Evolutionary conservation across 441 rosid species (phyloP).

Genomic region (Dalechampia spathulata): DNA sequence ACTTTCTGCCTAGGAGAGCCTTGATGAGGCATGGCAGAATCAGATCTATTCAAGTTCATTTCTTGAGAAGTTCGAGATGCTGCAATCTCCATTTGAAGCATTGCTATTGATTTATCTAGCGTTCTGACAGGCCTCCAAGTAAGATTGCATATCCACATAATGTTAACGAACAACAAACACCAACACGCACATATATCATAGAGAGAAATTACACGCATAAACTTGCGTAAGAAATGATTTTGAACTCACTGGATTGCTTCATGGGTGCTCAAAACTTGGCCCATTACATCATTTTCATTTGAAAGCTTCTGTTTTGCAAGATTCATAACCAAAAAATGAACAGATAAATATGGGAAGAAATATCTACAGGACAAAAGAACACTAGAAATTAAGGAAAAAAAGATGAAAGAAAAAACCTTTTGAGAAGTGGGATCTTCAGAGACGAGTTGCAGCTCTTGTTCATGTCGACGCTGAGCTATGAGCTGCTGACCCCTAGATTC

Average conservation of each 20-base stretch:
- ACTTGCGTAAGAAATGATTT: not conserved
- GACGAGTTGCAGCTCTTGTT: constrained; percentile 48
- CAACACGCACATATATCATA: not conserved
- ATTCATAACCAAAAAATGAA: not conserved
- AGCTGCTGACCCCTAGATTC: constrained; percentile 43
- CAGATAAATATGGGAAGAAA: not conserved
- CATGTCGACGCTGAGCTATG: constrained; percentile 38
- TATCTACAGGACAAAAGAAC: too few relatives aligned
- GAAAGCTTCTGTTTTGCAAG: constrained; percentile 27
- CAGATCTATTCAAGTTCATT: constrained; percentile 22
- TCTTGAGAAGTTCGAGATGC: constrained; percentile 51
- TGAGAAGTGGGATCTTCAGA: constrained; percentile 43
- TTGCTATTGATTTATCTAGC: constrained; percentile 59
- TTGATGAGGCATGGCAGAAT: constrained; percentile 18
- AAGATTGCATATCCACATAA: not conserved
- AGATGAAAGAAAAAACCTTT: constrained; percentile 31
- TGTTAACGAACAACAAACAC: not conserved
- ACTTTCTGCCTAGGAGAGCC: constrained; percentile 45
- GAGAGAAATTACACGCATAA: too few relatives aligned
- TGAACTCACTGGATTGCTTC: constrained; percentile 80
- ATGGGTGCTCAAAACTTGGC: constrained; percentile 58
- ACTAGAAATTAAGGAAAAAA: too few relatives aligned
- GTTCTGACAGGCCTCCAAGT: constrained; percentile 41
- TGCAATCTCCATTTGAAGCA: constrained; percentile 62
- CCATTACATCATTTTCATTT: constrained; percentile 39